A percentile compares a stretch with the other conserved stretches of the same genome.
phyloP scores from a whole-genome alignment of 768 basidiomycete genomes.

The Serendipita sp. region DNA sequence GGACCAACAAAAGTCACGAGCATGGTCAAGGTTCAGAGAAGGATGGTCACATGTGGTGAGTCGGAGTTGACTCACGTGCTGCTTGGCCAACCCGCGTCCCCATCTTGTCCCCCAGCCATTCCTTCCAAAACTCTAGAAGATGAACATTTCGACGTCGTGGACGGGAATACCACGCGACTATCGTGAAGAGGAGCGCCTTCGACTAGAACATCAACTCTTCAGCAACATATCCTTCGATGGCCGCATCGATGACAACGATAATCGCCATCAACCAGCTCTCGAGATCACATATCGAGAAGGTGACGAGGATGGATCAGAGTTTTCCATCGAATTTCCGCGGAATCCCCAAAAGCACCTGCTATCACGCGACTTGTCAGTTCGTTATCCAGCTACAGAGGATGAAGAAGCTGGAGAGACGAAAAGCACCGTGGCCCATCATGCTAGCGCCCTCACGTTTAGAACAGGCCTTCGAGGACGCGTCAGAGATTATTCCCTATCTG shows the following conservation, averaged over 20 bases:
- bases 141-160: slow-evolving; percentile 1
- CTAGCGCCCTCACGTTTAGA: slow-evolving; percentile 69
- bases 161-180: slow-evolving; percentile 45
- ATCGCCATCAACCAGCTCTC: not conserved
- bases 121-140: not conserved
- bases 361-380: slow-evolving; percentile 20
- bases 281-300: slow-evolving; percentile 9
- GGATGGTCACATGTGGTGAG: not conserved
- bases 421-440: slow-evolving; percentile 81
- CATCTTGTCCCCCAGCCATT: not conserved
- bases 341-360: slow-evolving; percentile 29
- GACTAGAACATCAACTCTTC: slow-evolving; percentile 56
- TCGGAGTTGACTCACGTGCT: not conserved
- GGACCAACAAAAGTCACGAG: slow-evolving; percentile 4
- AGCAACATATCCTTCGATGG: slow-evolving; percentile 41
- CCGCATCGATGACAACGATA: not conserved
- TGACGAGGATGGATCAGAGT: slow-evolving; percentile 17
- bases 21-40: not conserved
- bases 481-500: slow-evolving; percentile 36
- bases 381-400: slow-evolving; percentile 49
- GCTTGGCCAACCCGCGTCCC: not conserved
- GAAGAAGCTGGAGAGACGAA: slow-evolving; percentile 48
- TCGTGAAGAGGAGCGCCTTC: slow-evolving; percentile 59
- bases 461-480: slow-evolving; percentile 56
- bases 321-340: slow-evolving; percentile 53